Conservation (phyloP, 345 rosid species). For the Hibiscus syriacus region DNA sequence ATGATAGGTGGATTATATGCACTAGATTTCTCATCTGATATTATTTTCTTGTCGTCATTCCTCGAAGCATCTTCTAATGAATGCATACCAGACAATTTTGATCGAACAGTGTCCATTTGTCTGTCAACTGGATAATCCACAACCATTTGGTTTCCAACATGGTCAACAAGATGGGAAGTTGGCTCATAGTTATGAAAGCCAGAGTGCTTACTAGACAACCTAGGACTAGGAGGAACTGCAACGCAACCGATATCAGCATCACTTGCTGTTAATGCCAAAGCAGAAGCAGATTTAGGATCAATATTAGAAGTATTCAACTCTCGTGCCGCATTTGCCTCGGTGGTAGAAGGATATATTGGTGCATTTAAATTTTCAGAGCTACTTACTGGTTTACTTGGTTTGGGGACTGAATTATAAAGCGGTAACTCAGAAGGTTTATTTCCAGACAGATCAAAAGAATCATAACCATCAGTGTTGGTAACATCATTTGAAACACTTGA, state of each 20-base stretch:
- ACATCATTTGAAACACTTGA: constrained; percentile 34
- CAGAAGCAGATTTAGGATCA: constrained; percentile 24
- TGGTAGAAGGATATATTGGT: constrained; percentile 26
- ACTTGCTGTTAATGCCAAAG: constrained; percentile 32
- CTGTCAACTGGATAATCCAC: constrained; percentile 48
- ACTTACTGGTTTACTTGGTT: constrained; percentile 22
- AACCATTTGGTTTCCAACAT: constrained; percentile 34
- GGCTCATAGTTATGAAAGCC: constrained; percentile 45
- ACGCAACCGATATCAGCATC: constrained; percentile 37
- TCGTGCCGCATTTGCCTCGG: constrained; percentile 26
- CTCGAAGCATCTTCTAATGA: constrained; percentile 34
- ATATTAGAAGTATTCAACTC: constrained; percentile 22
- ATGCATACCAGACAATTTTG: constrained; percentile 29
- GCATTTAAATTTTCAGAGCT: constrained; percentile 24
- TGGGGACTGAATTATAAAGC: constrained; percentile 31
- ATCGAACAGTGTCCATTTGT: constrained; percentile 34
- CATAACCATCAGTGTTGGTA: constrained; percentile 32
- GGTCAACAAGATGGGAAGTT: constrained; percentile 31
- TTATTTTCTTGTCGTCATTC: constrained; percentile 38
- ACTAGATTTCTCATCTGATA: constrained; percentile 38
- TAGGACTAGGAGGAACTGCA: constrained; percentile 54
- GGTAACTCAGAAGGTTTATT: constrained; percentile 30
- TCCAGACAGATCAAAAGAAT: constrained; percentile 31
- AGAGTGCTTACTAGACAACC: constrained; percentile 37
- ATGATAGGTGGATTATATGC: constrained; percentile 32